Conservation (phyloP, 129 eudicot genomes). For the Ambrosia trifida region DNA sequence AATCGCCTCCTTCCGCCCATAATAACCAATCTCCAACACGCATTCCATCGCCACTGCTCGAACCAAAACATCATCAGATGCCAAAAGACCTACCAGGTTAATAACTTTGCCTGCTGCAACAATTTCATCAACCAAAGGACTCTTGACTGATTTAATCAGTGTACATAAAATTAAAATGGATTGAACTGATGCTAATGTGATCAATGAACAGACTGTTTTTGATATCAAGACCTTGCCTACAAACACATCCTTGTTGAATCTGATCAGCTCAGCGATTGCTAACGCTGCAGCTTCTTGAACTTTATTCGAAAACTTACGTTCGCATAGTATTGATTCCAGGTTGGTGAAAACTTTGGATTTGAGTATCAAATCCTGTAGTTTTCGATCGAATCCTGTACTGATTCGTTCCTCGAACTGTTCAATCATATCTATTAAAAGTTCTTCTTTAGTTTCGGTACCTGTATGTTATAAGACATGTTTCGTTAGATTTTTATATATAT, state of each 20-base stretch:
- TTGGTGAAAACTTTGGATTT: slow-evolving; percentile 49
- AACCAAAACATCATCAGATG: slow-evolving; percentile 28
- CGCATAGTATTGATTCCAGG: slow-evolving; percentile 51
- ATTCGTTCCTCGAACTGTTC: slow-evolving; percentile 44
- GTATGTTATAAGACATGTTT: too few relatives aligned
- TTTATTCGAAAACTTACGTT: slow-evolving; percentile 21
- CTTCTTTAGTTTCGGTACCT: slow-evolving; percentile 6
- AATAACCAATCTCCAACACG: slow-evolving; percentile 77
- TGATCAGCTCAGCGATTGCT: slow-evolving; percentile 54
- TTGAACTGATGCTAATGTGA: slow-evolving; percentile 43
- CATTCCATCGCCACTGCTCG: slow-evolving; percentile 55
- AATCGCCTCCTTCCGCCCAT: slow-evolving; percentile 77
- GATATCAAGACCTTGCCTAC: slow-evolving; percentile 71
- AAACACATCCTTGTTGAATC: slow-evolving; percentile 77
- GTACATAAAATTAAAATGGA: slow-evolving; percentile 42
- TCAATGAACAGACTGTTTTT: slow-evolving; percentile 41
- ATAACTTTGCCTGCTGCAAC: slow-evolving; percentile 52
- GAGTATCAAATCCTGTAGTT: slow-evolving; percentile 62
- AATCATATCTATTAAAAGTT: slow-evolving; percentile 31
- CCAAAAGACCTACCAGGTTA: slow-evolving; percentile 40
- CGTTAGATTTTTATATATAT: too few relatives aligned
- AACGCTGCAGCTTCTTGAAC: slow-evolving; percentile 55
- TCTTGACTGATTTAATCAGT: slow-evolving; percentile 59
- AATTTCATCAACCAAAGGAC: slow-evolving; percentile 77
- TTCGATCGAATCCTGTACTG: slow-evolving; percentile 57